Base-by-base conservation (phyloP, 1,284 basidiomycete genomes). In the Ceraceosorus bombacis region DNA sequence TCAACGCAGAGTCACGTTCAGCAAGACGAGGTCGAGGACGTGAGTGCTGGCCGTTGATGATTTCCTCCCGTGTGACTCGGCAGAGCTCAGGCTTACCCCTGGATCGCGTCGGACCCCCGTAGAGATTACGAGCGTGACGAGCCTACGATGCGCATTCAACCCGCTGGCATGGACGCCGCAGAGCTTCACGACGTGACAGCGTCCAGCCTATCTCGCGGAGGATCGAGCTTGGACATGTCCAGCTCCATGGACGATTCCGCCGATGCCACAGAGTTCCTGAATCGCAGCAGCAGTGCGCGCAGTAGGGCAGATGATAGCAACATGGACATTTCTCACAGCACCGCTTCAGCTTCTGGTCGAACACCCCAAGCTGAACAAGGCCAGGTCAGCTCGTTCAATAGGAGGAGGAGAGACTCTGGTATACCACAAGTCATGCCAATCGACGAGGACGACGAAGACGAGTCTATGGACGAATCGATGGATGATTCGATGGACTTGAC, bases 361-460 rank as follows among this genome's bases (percentile, higher is more conserved):
- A 41, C 37, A 6, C 54, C 13, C 8, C 36, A 36, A 10, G 9
- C 6, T 9, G 51, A 9, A 5, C 12, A 60, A 27, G 54, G 53
- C 27, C 58, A 57, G 54, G 61, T 65, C 5, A 72, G 70, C 68
- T 68, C 71, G 55, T 68, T 71, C 67, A 70, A 68, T 5, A 10
- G 15, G 4, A 10, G 43, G 43, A 10, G 43, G 10, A 10, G 43
- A 10, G 43, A 46, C 15, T 46, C 43, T 46, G 43, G 43, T 15
- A 46, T 46, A 1, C 27, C 27, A 3, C 27, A 27, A 27, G 27
- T 3, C 27, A 27, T 27, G 27, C 27, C 27, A 1, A 27, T 10
- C 43, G 43, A 46, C 9, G 43, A 46, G 10, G 43, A 46, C 43
- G 43, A 46, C 10, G 43, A 46, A 10, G 43, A 46, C 43, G 9